Percentiles rank a stretch among this genome's conserved stretches.
Evolutionary conservation across 352 stramenopile genomes (phyloP).

Genomic region (Pythium dissimile): DNA sequence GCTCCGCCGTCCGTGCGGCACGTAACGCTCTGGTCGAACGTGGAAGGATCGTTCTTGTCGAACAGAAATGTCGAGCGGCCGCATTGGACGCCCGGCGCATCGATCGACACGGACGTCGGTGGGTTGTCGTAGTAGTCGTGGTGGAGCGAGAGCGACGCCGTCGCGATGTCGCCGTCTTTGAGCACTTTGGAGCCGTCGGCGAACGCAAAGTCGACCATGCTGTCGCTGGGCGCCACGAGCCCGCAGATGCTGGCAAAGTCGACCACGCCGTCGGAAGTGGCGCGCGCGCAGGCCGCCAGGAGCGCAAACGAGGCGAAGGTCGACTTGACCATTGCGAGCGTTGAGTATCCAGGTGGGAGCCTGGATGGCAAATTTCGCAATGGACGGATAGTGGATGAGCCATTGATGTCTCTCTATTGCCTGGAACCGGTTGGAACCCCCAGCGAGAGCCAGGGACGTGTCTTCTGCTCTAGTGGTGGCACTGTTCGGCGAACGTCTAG

Average conservation of each 20-base stretch:
- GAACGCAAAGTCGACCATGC: slow-evolving; percentile 17
- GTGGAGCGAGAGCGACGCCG: slow-evolving; percentile 14
- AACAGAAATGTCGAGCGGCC: slow-evolving; percentile 12
- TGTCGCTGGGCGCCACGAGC: slow-evolving; percentile 4
- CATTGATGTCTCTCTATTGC: too few relatives aligned
- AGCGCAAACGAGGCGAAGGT: not conserved
- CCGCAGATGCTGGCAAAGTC: slow-evolving; percentile 13
- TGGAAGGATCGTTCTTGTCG: slow-evolving; percentile 8
- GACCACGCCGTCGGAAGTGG: slow-evolving; percentile 1
- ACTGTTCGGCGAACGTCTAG: slow-evolving; percentile 3
- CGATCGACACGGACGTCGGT: slow-evolving; percentile 10
- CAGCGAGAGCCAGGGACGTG: not conserved
- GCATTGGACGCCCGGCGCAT: slow-evolving; percentile 17
- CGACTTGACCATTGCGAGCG: slow-evolving; percentile 9
- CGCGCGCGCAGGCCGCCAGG: not conserved
- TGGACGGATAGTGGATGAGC: not conserved
- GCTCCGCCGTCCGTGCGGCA: slow-evolving; percentile 17
- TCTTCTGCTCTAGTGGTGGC: not conserved
- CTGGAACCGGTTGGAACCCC: too few relatives aligned
- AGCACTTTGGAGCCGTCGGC: slow-evolving; percentile 5
- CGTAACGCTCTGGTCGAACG: slow-evolving; percentile 17
- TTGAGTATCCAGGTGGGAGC: not conserved
- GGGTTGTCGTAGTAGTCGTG: slow-evolving; percentile 11
- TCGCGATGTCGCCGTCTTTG: slow-evolving; percentile 13
- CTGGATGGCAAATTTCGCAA: slow-evolving; percentile 11